Evolutionary conservation across 768 basidiomycete species (phyloP).

Genomic region (Suillus lakei): DNA sequence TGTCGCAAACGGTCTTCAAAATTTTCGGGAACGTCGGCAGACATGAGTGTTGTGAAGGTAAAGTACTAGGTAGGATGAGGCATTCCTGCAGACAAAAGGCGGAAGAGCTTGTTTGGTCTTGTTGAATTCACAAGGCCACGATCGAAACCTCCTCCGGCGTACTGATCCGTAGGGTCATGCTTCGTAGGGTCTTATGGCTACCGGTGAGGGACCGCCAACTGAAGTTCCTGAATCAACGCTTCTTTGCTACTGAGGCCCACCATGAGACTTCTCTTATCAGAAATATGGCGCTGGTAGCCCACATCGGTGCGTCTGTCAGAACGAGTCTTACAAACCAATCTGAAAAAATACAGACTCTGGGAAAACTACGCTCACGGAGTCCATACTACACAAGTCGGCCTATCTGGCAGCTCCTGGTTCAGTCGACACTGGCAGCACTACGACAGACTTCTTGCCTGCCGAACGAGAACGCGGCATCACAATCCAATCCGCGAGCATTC

Average conservation of each 20-base stretch:
- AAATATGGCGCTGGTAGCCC: slow-evolving; percentile 89
- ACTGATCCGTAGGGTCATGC: slow-evolving; percentile 21
- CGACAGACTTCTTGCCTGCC: slow-evolving; percentile 87
- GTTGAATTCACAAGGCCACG: slow-evolving; percentile 15
- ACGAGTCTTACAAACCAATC: background rate
- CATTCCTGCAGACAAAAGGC: slow-evolving; percentile 3
- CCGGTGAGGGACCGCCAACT: background rate
- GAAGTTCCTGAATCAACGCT: slow-evolving; percentile 17
- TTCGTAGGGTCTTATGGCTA: slow-evolving; percentile 13
- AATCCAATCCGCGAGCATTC: slow-evolving; percentile 91
- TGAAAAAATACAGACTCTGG: slow-evolving; percentile 66
- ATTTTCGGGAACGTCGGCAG: slow-evolving; percentile 27
- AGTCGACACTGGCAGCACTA: slow-evolving; percentile 90
- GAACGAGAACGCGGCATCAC: slow-evolving; percentile 92
- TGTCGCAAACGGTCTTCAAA: slow-evolving; percentile 51
- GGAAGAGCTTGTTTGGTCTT: slow-evolving; percentile 19
- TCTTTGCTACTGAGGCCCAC: slow-evolving; percentile 24
- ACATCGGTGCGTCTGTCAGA: slow-evolving; percentile 63
- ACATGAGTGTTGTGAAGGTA: background rate
- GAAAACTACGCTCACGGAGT: slow-evolving; percentile 89
- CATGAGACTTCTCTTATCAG: slow-evolving; percentile 51
- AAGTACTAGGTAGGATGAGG: background rate
- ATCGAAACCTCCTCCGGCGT: background rate
- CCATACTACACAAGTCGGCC: slow-evolving; percentile 75
- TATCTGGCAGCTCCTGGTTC: slow-evolving; percentile 78